Base-by-base conservation (phyloP, 1,284 basidiomycete genomes). In the Apiotrichum montevideense region DNA sequence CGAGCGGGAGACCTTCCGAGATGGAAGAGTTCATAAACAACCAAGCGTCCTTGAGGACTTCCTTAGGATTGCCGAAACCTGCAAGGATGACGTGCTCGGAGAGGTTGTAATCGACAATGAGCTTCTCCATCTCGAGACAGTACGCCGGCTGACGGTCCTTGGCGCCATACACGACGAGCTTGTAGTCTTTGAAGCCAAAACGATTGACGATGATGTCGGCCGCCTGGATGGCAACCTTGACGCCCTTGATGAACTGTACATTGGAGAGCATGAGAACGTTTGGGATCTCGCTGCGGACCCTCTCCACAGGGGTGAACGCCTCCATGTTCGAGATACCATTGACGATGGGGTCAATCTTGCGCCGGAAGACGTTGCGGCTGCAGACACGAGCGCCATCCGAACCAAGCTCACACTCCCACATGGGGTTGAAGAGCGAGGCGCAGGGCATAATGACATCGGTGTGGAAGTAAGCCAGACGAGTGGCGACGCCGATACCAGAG, bases 191-290 rank as follows among this genome's bases (percentile, higher is more conserved):
- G 51, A 59, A 59, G 21, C 58, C 58, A 15, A 52, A 56, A 37
- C 51, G 51, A 47, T 59, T 59, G 37, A 59, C 43, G 44, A 59
- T 59, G 37, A 56, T 56, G 54, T 59, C 58, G 35, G 58, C 58
- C 2, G 58, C 54, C 49, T 55, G 58, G 39, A 59, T 56, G 4
- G 58, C 58, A 32, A 51, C 47, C 54, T 59, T 59, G 51, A 53
- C 51, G 15, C 54, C 58, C 58, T 59, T 59, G 50, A 59, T 52
- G 46, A 59, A 59, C 54, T 55, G 54, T 9, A 59, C 51, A 44
- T 59, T 55, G 29, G 58, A 59, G 14, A 59, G 51, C 58, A 59
- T 59, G 46, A 55, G 46, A 14, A 56, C 58, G 6, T 54, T 59
- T 1, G 58, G 58, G 13, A 43, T 44, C 6, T 52, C 51, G 29